These are phyloP conservation scores for Sphaerobolus stellatus DNA, from an alignment of 1,284 basidiomycete genomes.

Conservation along the genomic window DNA sequence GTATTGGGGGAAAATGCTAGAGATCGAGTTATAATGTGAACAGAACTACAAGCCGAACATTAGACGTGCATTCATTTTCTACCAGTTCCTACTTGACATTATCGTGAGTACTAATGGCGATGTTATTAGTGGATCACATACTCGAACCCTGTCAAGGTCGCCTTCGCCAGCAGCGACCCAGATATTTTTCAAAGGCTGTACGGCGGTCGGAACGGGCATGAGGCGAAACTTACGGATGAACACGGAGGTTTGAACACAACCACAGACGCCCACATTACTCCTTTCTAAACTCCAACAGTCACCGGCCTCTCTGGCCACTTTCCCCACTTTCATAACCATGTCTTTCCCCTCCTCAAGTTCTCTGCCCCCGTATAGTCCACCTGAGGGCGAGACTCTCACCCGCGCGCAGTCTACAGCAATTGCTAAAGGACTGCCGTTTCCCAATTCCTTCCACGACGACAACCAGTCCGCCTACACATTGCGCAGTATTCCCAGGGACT, in stretches of 20 bases:
- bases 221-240: background rate
- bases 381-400: background rate
- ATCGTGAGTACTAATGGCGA: conserved; percentile 13
- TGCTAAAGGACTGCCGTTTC: conserved; percentile 1
- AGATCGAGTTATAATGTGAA: conserved; percentile 10
- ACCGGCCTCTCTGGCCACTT: too few relatives aligned
- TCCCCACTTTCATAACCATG: too few relatives aligned
- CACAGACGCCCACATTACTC: too few relatives aligned
- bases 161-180: conserved; percentile 93
- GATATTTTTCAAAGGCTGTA: conserved; percentile 61
- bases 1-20: conserved; percentile 73
- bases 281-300: too few relatives aligned
- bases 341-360: too few relatives aligned
- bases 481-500: conserved; percentile 45
- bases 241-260: too few relatives aligned
- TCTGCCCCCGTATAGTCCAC: background rate
- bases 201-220: conserved; percentile 32
- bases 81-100: conserved; percentile 49
- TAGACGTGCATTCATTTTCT: conserved; percentile 50
- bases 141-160: conserved; percentile 50
- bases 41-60: background rate
- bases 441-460: conserved; percentile 1
- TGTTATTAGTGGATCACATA: conserved; percentile 16
- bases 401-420: background rate
- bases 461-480: conserved; percentile 67